phyloP scores from a whole-genome alignment of 2,329 filamentous ascomycete genomes.

The Alternaria arbusti region DNA sequence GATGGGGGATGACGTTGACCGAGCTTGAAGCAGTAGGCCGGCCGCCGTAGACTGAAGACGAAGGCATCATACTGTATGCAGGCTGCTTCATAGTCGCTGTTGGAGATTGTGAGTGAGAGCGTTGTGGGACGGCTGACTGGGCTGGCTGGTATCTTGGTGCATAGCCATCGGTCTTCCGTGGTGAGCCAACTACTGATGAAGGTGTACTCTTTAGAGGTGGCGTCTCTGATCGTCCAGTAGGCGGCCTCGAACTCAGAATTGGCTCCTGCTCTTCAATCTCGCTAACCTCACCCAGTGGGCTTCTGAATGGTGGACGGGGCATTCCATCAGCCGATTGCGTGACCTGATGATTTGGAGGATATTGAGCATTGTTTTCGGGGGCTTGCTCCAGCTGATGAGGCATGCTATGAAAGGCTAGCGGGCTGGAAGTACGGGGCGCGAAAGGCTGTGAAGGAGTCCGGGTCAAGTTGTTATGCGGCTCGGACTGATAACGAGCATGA shows the following conservation, averaged over 20 bases:
- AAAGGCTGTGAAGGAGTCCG: slow-evolving; percentile 58
- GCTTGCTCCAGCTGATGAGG: slow-evolving; percentile 39
- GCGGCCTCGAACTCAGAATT: slow-evolving; percentile 21
- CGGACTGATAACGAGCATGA: slow-evolving; percentile 48
- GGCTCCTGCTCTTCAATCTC: slow-evolving; percentile 40
- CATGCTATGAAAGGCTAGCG: slow-evolving; percentile 60
- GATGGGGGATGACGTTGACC: slow-evolving; percentile 41
- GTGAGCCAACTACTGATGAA: slow-evolving; percentile 48
- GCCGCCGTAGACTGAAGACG: slow-evolving; percentile 47
- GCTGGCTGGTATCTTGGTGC: slow-evolving; percentile 59
- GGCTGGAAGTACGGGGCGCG: slow-evolving; percentile 69
- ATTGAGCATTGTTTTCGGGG: slow-evolving; percentile 10
- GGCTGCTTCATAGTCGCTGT: slow-evolving; percentile 60
- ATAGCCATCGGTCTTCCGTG: slow-evolving; percentile 46
- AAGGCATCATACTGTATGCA: slow-evolving; percentile 52
- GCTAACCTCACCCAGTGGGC: slow-evolving; percentile 42
- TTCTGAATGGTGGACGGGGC: slow-evolving; percentile 33
- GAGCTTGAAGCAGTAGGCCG: slow-evolving; percentile 21
- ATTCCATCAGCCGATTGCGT: slow-evolving; percentile 37
- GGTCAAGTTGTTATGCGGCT: slow-evolving; percentile 39
- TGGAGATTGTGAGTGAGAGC: slow-evolving; percentile 66
- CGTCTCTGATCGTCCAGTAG: slow-evolving; percentile 38
- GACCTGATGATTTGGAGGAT: slow-evolving; percentile 29
- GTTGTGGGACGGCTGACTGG: slow-evolving; percentile 29
- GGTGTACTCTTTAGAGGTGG: slow-evolving; percentile 42